Conservation (phyloP, 2,329 filamentous ascomycete genomes). For the Penicillium occitanis region DNA sequence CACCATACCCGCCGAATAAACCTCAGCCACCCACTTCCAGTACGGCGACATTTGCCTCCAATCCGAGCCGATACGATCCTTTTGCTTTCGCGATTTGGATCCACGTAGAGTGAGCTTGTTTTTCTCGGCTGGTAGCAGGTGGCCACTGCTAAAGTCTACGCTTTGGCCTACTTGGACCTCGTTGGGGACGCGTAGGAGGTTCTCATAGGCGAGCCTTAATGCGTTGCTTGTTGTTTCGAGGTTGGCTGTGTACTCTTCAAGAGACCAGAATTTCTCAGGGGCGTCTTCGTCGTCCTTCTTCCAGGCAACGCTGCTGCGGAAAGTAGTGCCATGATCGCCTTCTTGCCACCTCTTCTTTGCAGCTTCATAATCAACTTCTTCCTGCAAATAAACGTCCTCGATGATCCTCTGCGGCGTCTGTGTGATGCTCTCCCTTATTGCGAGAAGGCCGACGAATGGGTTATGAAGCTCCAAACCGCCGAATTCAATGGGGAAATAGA, state of each 20-base stretch:
- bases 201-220: constrained; percentile 34
- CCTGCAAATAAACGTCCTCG: constrained; percentile 37
- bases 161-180: constrained; percentile 35
- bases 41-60: constrained; percentile 43
- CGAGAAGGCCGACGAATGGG: constrained; percentile 51
- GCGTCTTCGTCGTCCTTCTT: not conserved
- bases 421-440: constrained; percentile 48
- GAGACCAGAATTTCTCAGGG: constrained; percentile 35
- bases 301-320: not conserved
- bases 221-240: constrained; percentile 35
- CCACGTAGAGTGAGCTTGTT: not conserved
- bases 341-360: constrained; percentile 36
- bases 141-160: constrained; percentile 29
- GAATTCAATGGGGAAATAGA: constrained; percentile 54
- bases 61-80: constrained; percentile 26
- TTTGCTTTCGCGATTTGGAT: not conserved
- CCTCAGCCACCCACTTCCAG: constrained; percentile 45
- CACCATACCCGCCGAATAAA: constrained; percentile 44
- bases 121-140: constrained; percentile 23
- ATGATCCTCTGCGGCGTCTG: constrained; percentile 36
- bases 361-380: constrained; percentile 57
- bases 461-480: constrained; percentile 54
- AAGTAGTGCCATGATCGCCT: constrained; percentile 21
- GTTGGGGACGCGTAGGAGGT: constrained; percentile 34
- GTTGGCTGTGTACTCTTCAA: constrained; percentile 42